Evolutionary conservation across 495 filamentous ascomycete genomes (phyloP).

Genomic region (Penicillium verhagenii): DNA sequence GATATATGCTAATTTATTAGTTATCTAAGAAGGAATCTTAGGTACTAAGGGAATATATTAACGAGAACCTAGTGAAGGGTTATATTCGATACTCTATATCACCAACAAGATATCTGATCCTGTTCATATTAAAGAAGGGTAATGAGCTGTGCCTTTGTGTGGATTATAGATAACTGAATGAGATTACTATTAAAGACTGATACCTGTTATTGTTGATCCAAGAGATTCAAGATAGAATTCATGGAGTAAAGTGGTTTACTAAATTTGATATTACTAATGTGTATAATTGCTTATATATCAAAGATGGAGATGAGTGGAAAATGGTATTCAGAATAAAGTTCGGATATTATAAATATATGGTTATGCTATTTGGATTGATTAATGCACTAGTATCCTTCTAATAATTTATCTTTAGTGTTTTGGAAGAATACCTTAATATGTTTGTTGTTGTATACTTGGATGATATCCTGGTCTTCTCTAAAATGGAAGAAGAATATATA

Average conservation of each 20-base stretch:
- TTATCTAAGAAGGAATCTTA: too few relatives aligned
- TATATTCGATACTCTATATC: slow-evolving; percentile 13
- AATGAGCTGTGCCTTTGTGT: not conserved
- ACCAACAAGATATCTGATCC: slow-evolving; percentile 6
- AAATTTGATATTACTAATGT: not conserved
- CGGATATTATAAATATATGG: too few relatives aligned
- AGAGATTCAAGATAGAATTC: not conserved
- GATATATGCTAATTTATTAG: too few relatives aligned
- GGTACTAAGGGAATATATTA: slow-evolving; percentile 23
- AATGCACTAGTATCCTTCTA: too few relatives aligned
- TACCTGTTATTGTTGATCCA: not conserved
- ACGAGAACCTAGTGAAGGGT: slow-evolving; percentile 15
- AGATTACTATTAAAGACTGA: not conserved
- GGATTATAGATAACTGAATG: too few relatives aligned
- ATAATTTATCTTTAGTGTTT: too few relatives aligned
- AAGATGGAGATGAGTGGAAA: not conserved
- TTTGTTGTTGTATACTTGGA: too few relatives aligned
- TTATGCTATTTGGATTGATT: too few relatives aligned
- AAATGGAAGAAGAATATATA: not conserved
- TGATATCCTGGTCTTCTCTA: not conserved
- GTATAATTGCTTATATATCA: not conserved
- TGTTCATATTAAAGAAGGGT: slow-evolving; percentile 27
- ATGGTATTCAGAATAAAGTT: too few relatives aligned
- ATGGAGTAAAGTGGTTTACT: not conserved
- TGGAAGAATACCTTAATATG: too few relatives aligned